Evolutionary conservation across 257 asterid species (phyloP), one percentile per base, ranked within the genome.

Genomic region (Anisodus acutangulus): DNA sequence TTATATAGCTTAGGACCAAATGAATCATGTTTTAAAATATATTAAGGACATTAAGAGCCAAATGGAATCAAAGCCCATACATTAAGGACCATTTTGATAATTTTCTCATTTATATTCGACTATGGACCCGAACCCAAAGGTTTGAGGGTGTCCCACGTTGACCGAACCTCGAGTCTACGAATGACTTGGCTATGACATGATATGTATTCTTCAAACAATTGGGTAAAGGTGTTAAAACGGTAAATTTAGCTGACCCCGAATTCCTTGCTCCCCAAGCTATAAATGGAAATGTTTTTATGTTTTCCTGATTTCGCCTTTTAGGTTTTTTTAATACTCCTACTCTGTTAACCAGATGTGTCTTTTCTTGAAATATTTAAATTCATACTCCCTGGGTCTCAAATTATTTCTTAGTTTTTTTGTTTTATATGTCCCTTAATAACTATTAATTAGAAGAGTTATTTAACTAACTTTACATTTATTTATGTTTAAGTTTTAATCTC

Each of bases 251-350:
- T 88, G 89, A 66, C 6, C 83, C 80, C 69, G 5, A 13, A 19
- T 54, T 80, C 84, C 99, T 92, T 95, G 97, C 91, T 45, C 87
- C 84, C 97, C 98, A 94, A 95, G 99, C 90, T 89, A 88, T 51
- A 82, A 68, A 39, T 81, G 78, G 88, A 86, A 87, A 85, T 81
- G 49, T 39, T 58, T 17, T 78, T 53, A 12, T 53, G 66, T 78
- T 78, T 3, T 6, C 41, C 41, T 12, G 1, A 2, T 58, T 62
- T 13, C 51, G 6, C 22, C n/a, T 71, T 7, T 43, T 43, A 8
- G 17, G 4, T 16, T 17, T 79, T 79, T 57, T 39, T 43, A 39
- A 4, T 58, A 82, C 35, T 31, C 35, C 35, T 31, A 53, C 51
- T 31, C 79, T 9, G 16, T 64, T 26, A 3, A 64, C 9, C 71